Base-by-base conservation (phyloP, 805 yeast genomes). In the Kuraishia borneana region DNA sequence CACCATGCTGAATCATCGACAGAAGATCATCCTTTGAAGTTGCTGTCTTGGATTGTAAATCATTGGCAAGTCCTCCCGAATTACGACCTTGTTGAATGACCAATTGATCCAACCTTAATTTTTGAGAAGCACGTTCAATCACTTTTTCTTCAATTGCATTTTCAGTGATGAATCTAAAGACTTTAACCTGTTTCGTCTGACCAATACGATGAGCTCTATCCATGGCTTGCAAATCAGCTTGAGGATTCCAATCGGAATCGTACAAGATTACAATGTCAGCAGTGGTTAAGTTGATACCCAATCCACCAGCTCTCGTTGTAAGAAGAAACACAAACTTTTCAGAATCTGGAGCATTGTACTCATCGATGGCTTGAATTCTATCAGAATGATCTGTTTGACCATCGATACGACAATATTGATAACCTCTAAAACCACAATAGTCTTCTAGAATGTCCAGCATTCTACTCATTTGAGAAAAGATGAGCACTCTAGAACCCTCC, bases 131-230 rank as follows among this genome's bases (percentile, higher is more conserved):
- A 39, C 96, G 70, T 50, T 89, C 97, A 40, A 89, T 68, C 10
- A 89, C 96, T 47, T 89, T 89, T 54, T 89, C 98, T 51, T 89
- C 98, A 46, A 89, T 84, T 1, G 97, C 95, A 58, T 84, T 76
- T 51, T 89, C 97, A 3, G 96, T 89, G 19, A 89, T 94, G 59
- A 89, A 84, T 43, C 98, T 65, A 54, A 71, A 89, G 14, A 89
- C 97, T 46, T 77, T 71, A 6, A 89, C 98, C 60, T 89, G 98
- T 51, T 89, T 89, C 30, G 79, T 82, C 53, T 82, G 94, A 5
- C 94, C 94, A 50, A 82, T 82, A 65, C 94, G 70, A 55, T 82
- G 94, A 0, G 92, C 92, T 61, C 94, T 69, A 51, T 82, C 94
- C 92, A 82, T 82, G 1, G 89, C 89, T 55, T 82, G 94, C 43